These are phyloP conservation scores for Smittium mucronatum DNA, from an alignment of 371 early-diverging fungal species.

Conservation along the genomic window DNA sequence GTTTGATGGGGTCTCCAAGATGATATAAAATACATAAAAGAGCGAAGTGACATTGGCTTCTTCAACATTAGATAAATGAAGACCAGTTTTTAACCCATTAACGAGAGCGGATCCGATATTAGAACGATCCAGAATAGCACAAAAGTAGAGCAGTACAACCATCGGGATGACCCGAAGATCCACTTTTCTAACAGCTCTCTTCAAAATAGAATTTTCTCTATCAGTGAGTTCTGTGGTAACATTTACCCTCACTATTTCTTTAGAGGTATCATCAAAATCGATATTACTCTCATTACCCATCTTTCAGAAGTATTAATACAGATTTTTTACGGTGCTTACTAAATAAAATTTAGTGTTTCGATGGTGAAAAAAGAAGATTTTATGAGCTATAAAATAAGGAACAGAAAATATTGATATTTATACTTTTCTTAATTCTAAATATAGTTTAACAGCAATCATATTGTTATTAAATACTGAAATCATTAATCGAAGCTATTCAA, in stretches of 20 bases:
- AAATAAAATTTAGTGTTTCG: too few relatives aligned
- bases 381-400: too few relatives aligned
- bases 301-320: too few relatives aligned
- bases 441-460: too few relatives aligned
- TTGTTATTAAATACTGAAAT: too few relatives aligned
- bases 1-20: slow-evolving; percentile 11
- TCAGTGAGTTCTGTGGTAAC: not conserved
- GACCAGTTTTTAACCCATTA: not conserved
- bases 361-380: too few relatives aligned
- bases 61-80: not conserved
- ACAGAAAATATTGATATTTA: too few relatives aligned
- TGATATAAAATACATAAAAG: slow-evolving; percentile 11
- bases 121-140: slow-evolving; percentile 16
- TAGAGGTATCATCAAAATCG: too few relatives aligned
- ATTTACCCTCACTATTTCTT: not conserved
- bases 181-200: not conserved
- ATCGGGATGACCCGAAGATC: not conserved
- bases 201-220: not conserved
- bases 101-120: slow-evolving; percentile 17
- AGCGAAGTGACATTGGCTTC: slow-evolving; percentile 7
- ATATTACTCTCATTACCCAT: too few relatives aligned
- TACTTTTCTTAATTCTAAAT: too few relatives aligned
- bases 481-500: too few relatives aligned
- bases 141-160: not conserved
- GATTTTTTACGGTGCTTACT: too few relatives aligned